phyloP scores from a whole-genome alignment of 208 protist genomes.

The Leishmania major region DNA sequence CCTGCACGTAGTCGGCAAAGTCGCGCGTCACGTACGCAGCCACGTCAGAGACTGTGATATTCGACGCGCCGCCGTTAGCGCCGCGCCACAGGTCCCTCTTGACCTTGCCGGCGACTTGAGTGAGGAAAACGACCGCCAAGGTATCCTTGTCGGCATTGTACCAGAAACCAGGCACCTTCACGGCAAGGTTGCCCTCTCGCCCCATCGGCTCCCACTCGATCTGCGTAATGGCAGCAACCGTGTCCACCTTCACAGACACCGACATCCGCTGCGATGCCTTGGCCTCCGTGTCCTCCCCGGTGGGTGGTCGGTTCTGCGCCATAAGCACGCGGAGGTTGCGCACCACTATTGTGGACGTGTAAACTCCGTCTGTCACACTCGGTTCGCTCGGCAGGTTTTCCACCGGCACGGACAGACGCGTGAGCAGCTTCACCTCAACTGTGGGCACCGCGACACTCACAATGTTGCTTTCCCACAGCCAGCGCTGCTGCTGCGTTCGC shows the following conservation, averaged over 20 bases:
- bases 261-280: constrained; percentile 39
- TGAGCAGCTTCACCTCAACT: constrained; percentile 73
- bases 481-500: constrained; percentile 79
- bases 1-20: constrained; percentile 67
- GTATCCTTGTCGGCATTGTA: constrained; percentile 68
- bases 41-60: constrained; percentile 52
- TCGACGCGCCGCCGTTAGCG: constrained; percentile 62
- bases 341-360: constrained; percentile 58
- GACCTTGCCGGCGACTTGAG: constrained; percentile 42
- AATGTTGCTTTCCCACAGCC: constrained; percentile 75
- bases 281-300: constrained; percentile 40
- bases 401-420: constrained; percentile 45
- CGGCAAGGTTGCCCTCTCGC: constrained; percentile 62
- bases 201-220: constrained; percentile 79
- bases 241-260: constrained; percentile 58
- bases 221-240: constrained; percentile 69
- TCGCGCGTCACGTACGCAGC: constrained; percentile 62
- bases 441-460: constrained; percentile 64
- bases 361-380: constrained; percentile 44
- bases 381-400: constrained; percentile 43
- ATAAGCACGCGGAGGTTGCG: constrained; percentile 58
- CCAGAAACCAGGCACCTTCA: constrained; percentile 54
- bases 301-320: constrained; percentile 55
- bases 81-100: constrained; percentile 62
- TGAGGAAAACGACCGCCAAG: constrained; percentile 61